Evolutionary conservation across 2,329 filamentous ascomycete genomes (phyloP), one percentile per base, ranked within the genome.

Genomic region (Ceratocystis cacaofunesta): DNA sequence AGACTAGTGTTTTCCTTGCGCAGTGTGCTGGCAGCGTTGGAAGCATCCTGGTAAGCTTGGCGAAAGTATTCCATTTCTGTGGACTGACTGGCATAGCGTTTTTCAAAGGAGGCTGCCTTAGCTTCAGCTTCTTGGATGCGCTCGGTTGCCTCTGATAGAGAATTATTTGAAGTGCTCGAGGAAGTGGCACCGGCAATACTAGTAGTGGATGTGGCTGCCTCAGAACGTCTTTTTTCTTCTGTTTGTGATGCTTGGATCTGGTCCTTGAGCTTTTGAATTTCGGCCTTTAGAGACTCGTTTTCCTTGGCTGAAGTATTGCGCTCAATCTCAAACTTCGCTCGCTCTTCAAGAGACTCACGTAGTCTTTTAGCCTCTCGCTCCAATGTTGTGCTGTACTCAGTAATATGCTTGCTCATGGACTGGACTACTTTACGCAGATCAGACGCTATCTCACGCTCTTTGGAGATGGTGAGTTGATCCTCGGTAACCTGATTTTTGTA

Each of bases 31-130:
- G 78, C 78, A 1, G 76, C 72, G 41, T 78, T 77, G 7, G 82
- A 83, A 0, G 81, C 79, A 25, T 80, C 76, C 69, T 87, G 85
- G 70, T 88, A 89, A 8, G 79, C 75, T 3, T 77, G 76, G 63
- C 82, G 79, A 12, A 78, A 75, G 70, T 85, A 89, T 1, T 84
- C 81, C 30, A 79, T 74, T 3, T 85, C 81, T 15, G 75, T 76
- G 32, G 80, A 73, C 1, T 72, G 68, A 15, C 69, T 69, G 2
- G 69, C 68, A 2, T 74, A 44, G 63, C 74, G 76, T 70, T 76
- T 77, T 68, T 79, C 74, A 3, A 63, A 15, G 1, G 63, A 57
- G 7, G 62, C 41, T 43, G 61, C 61, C 3, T 57, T 63, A 15
- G 63, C 15, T 63, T 66, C 66, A 8, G 60, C 61, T 25, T 32